These are phyloP conservation scores for Collybia sp. DNA, from an alignment of 768 basidiomycete species.

Conservation along the genomic window DNA sequence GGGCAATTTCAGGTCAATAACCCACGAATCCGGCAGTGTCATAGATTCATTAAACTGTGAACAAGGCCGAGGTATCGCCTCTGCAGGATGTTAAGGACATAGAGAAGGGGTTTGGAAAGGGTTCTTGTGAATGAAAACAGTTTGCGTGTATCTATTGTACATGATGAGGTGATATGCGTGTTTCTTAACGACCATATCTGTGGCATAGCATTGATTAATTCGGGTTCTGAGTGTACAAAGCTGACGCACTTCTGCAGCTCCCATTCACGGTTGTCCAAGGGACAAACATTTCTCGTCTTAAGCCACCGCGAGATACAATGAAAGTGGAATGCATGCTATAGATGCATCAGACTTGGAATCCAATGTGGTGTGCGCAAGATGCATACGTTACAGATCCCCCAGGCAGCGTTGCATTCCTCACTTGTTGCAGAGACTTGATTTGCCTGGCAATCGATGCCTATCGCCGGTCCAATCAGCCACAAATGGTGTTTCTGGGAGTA, in stretches of 20 bases:
- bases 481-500: neutral
- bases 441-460: slow-evolving; percentile 99
- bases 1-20: too few relatives aligned
- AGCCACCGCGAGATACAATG: slow-evolving; percentile 99
- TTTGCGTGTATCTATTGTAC: too few relatives aligned
- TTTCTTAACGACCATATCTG: neutral
- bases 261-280: slow-evolving; percentile 95
- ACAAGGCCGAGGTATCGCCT: too few relatives aligned
- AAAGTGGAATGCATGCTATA: slow-evolving; percentile 97
- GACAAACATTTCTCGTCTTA: slow-evolving; percentile 95
- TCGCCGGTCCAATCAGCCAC: neutral
- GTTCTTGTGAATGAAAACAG: neutral
- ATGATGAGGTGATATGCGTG: neutral
- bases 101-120: neutral
- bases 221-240: neutral
- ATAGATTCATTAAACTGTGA: too few relatives aligned
- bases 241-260: slow-evolving; percentile 88
- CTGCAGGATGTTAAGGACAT: too few relatives aligned
- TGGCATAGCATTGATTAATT: neutral
- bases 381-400: slow-evolving; percentile 97
- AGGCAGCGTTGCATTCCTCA: slow-evolving; percentile 96
- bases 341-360: neutral
- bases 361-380: too few relatives aligned
- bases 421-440: slow-evolving; percentile 96
- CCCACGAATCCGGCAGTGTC: too few relatives aligned